A percentile compares a stretch with the other conserved stretches of the same genome.
phyloP scores from a whole-genome alignment of 2,329 filamentous ascomycete genomes.

The Fusarium domesticum region DNA sequence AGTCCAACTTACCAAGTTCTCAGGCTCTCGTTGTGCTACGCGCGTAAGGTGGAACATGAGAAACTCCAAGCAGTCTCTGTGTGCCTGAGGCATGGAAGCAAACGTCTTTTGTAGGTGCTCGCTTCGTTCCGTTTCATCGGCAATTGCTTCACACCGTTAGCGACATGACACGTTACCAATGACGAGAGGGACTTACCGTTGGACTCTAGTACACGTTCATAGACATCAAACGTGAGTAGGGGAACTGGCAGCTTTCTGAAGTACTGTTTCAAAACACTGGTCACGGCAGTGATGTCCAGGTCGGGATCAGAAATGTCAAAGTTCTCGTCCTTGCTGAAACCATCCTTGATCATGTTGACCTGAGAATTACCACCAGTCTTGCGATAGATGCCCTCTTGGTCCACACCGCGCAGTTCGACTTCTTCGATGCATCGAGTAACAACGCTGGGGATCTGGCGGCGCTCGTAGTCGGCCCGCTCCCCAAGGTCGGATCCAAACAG shows the following conservation, averaged over 20 bases:
- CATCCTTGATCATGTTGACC: slow-evolving; percentile 84
- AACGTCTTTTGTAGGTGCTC: slow-evolving; percentile 70
- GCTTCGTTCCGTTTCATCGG: slow-evolving; percentile 65
- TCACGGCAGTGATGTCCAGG: slow-evolving; percentile 93
- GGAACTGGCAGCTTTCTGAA: slow-evolving; percentile 90
- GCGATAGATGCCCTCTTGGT: slow-evolving; percentile 94
- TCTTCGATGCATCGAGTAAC: slow-evolving; percentile 94
- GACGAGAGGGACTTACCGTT: slow-evolving; percentile 53
- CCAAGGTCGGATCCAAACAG: slow-evolving; percentile 89
- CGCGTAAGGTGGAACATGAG: slow-evolving; percentile 89
- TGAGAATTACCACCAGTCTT: slow-evolving; percentile 94
- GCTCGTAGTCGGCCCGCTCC: slow-evolving; percentile 83
- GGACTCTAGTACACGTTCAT: slow-evolving; percentile 83
- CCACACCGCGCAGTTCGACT: slow-evolving; percentile 94
- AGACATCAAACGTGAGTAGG: slow-evolving; percentile 87
- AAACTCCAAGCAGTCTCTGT: slow-evolving; percentile 88
- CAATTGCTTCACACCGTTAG: slow-evolving; percentile 51
- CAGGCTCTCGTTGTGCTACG: slow-evolving; percentile 75
- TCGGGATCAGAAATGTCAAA: slow-evolving; percentile 92
- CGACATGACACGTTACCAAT: slow-evolving; percentile 1
- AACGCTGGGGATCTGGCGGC: slow-evolving; percentile 82
- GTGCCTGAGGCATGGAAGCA: slow-evolving; percentile 73
- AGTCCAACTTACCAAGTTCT: slow-evolving; percentile 68
- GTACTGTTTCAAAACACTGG: slow-evolving; percentile 94
- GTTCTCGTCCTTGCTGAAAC: slow-evolving; percentile 82